These are phyloP conservation scores for Lipomyces sp. DNA, from an alignment of 805 yeast genomes.

Conservation along the genomic window DNA sequence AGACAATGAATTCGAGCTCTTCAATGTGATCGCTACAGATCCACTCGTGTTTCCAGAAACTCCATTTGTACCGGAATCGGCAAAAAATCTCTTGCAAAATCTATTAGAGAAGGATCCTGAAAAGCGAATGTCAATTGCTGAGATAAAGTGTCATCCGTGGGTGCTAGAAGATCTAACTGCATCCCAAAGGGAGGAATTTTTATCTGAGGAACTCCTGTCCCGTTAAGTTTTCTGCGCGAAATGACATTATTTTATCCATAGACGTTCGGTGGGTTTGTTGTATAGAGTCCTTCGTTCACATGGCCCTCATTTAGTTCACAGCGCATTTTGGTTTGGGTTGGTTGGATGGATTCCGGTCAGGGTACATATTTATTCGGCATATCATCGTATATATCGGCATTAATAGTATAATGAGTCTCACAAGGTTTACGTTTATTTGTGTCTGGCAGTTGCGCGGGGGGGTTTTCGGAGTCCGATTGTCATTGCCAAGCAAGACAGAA, in stretches of 20 bases:
- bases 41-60: conserved; percentile 61
- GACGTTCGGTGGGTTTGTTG: background rate
- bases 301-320: conserved; percentile 12
- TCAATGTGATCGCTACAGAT: conserved; percentile 75
- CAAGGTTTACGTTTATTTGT: background rate
- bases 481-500: background rate
- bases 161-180: conserved; percentile 50
- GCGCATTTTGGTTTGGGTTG: background rate
- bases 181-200: conserved; percentile 14
- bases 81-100: conserved; percentile 60
- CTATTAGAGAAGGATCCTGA: conserved; percentile 73
- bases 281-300: conserved; percentile 4
- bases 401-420: conserved; percentile 1
- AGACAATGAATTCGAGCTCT: conserved; percentile 81
- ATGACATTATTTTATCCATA: background rate
- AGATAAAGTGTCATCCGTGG: conserved; percentile 80
- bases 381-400: conserved; percentile 3
- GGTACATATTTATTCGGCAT: background rate
- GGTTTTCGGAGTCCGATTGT: background rate
- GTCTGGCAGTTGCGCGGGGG: background rate
- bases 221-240: conserved; percentile 7
- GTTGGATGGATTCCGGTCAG: conserved; percentile 2
- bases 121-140: conserved; percentile 67
- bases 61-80: conserved; percentile 38
- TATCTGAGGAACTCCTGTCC: conserved; percentile 20